Conservation (phyloP, 148 eudicot genomes). For the Mesembryanthemum crystallinum region DNA sequence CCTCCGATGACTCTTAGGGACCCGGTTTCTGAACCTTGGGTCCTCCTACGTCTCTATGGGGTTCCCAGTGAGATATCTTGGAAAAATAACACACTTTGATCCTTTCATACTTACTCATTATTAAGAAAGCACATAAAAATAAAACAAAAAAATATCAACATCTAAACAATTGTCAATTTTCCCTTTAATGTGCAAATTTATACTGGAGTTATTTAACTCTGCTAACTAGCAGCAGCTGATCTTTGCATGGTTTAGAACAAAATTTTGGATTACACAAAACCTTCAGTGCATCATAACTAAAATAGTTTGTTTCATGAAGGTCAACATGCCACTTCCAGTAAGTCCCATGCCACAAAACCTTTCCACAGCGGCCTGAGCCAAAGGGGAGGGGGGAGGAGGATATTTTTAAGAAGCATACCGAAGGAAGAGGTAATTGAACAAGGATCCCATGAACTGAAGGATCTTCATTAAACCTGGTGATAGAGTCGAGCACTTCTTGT, state of each 20-base stretch:
- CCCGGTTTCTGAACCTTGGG: too few species aligned
- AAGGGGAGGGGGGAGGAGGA: neutral
- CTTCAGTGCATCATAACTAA: neutral
- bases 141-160: too few species aligned
- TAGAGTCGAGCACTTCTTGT: conserved; percentile 67
- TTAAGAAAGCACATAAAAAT: too few species aligned
- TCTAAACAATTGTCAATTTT: too few species aligned
- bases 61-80: too few species aligned
- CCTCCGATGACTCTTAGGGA: too few species aligned
- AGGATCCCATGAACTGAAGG: conserved; percentile 84
- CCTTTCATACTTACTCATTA: too few species aligned
- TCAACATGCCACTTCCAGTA: neutral
- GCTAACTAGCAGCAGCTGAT: neutral
- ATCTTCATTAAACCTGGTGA: conserved; percentile 73
- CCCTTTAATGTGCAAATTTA: too few species aligned
- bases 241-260: neutral
- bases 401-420: conserved; percentile 46
- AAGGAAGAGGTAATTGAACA: conserved; percentile 90
- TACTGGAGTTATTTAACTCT: neutral
- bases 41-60: too few species aligned
- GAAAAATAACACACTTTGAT: too few species aligned
- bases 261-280: neutral
- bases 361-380: neutral
- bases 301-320: neutral
- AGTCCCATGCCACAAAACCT: neutral